Evolutionary conservation across 2,329 filamentous ascomycete species (phyloP), one percentile per base, ranked within the genome.

Genomic region (Sordariomycetes sp.): DNA sequence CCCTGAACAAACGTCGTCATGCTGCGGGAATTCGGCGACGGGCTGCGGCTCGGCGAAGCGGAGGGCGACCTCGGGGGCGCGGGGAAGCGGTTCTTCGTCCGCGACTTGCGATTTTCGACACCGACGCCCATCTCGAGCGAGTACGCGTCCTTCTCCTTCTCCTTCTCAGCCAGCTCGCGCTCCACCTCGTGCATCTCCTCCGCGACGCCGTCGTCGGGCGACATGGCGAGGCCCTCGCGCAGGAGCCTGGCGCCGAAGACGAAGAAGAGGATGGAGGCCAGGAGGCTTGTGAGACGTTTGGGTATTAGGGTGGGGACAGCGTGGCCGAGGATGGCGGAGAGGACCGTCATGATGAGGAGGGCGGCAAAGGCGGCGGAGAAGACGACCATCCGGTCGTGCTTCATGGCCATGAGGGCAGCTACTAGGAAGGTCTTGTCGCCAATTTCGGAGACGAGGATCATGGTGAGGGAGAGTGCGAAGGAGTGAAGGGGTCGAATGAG

Each of bases 361-460:
- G 94, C 95, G 56, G 86, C 84, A 65, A 96, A 92, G n/a, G 94
- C 94, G 8, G 94, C 90, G 1, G 89, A 88, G 73, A 99, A 99
- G 60, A 99, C 94, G 13, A 97, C 80, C 62, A 96, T 76, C 56
- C 94, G 86, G 61, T 94, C 87, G 66, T 99, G 92, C 69, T 96
- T 94, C 94, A 99, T 99, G 13, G 94, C 94, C 94, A 99, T 99
- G 20, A 99, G 81, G 8, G 91, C 92, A 7, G 94, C 94, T 24
- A 99, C 90, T 51, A 99, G 79, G 76, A 99, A 99, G 0, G 94
- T 99, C 75, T 99, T 99, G 80, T 99, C 94, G 61, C 94, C 94
- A 65, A 99, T 84, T 70, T 99, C 94, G 53, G 92, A 96, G 64
- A 97, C 87, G 61, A 97, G 76, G 65, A 99, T 99, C 94, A 97